Percentiles rank a stretch among this genome's conserved stretches.
Conservation (phyloP, 495 filamentous ascomycete species). For the Penicillium herquei region DNA sequence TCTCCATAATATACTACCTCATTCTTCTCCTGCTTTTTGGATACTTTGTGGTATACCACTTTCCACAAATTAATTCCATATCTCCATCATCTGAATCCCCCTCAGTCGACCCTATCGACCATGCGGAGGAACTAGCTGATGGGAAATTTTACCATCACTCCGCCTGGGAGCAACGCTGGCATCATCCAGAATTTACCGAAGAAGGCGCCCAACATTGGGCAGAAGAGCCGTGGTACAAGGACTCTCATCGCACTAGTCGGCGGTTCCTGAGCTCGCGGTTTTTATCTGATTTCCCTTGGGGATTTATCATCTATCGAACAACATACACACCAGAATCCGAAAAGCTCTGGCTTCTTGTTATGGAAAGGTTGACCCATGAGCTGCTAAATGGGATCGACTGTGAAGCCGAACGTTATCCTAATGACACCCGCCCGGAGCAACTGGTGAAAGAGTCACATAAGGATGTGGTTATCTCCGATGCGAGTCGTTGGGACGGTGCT, state of each 20-base stretch:
- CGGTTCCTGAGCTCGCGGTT: background rate
- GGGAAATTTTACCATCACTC: background rate
- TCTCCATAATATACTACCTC: too few species aligned
- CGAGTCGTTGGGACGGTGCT: conserved; percentile 2
- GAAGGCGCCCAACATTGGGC: background rate
- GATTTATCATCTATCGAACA: background rate
- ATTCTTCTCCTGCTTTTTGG: too few species aligned
- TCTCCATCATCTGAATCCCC: background rate
- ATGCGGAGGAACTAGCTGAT: background rate
- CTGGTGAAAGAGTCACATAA: conserved; percentile 4
- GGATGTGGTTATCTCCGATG: conserved; percentile 6
- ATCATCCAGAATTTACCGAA: background rate
- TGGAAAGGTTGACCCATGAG: background rate
- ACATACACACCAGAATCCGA: background rate
- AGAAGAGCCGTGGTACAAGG: background rate
- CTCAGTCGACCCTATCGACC: background rate
- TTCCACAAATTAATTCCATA: background rate
- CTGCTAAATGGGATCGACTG: background rate
- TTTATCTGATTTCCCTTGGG: background rate
- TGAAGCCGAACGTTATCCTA: background rate
- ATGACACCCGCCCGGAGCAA: background rate
- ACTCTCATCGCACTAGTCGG: background rate
- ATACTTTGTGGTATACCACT: background rate
- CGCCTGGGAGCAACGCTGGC: background rate
- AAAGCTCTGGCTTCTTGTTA: background rate